These are phyloP conservation scores for Corylus americana DNA, from an alignment of 306 rosid genomes.

Conservation along the genomic window DNA sequence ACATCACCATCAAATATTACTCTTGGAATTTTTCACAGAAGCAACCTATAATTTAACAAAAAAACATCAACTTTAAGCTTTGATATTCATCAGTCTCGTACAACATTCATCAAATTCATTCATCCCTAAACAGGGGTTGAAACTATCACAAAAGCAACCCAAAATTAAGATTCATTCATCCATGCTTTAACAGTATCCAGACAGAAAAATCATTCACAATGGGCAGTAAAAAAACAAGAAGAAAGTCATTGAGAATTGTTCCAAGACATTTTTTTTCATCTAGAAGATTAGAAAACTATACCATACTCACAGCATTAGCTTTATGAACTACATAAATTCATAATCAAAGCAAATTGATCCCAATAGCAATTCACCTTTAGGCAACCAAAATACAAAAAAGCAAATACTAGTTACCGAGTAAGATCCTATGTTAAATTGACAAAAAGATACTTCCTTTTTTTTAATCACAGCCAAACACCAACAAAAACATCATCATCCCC, in stretches of 20 bases:
- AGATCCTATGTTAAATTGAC: background rate
- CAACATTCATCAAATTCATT: too few species aligned
- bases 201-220: too few species aligned
- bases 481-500: constrained; percentile 49
- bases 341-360: background rate
- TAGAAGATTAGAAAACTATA: background rate
- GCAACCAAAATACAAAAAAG: background rate
- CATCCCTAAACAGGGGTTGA: too few species aligned
- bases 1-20: too few species aligned
- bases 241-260: background rate
- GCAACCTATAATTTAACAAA: too few species aligned
- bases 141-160: too few species aligned
- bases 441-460: background rate
- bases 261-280: background rate
- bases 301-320: background rate
- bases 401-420: background rate
- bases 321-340: background rate
- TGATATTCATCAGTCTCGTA: too few species aligned
- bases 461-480: constrained; percentile 21
- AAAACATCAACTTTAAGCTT: too few species aligned
- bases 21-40: too few species aligned
- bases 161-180: too few species aligned
- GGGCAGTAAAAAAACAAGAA: background rate
- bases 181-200: too few species aligned
- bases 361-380: background rate